A percentile compares a stretch with the other conserved stretches of the same genome.
Evolutionary conservation across 2,329 filamentous ascomycete species (phyloP).

Genomic region (Dactylellina leptospora): DNA sequence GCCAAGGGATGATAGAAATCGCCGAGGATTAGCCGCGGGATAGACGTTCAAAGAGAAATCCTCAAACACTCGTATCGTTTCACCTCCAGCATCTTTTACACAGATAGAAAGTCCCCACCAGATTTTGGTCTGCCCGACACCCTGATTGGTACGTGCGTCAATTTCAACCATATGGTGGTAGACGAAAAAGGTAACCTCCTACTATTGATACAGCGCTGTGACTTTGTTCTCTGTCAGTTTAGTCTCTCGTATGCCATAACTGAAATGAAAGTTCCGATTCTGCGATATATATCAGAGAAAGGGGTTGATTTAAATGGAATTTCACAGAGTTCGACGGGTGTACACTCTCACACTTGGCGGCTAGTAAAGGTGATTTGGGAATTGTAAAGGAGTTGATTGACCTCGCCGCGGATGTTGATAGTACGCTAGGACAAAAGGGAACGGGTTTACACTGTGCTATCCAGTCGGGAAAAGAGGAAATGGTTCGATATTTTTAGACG

Average conservation of each 20-base stretch:
- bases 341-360: conserved; percentile 23
- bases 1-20: conserved; percentile 13
- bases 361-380: neutral
- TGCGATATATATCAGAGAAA: conserved; percentile 6
- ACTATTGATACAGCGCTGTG: neutral
- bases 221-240: neutral
- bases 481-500: conserved; percentile 5
- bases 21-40: conserved; percentile 24
- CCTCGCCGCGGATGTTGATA: conserved; percentile 15
- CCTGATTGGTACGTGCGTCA: conserved; percentile 9
- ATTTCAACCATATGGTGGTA: conserved; percentile 32
- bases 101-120: neutral
- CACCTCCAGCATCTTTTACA: neutral
- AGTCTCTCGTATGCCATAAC: conserved; percentile 18
- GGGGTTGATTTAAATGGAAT: conserved; percentile 15
- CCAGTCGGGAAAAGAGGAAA: neutral
- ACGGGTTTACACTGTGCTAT: conserved; percentile 16
- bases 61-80: conserved; percentile 11
- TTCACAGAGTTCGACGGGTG: conserved; percentile 3
- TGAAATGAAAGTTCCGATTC: neutral
- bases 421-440: neutral
- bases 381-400: conserved; percentile 12
- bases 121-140: conserved; percentile 20
- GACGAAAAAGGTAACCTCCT: conserved; percentile 19
- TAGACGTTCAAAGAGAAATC: neutral